Percentiles rank a stretch among this genome's conserved stretches.
These are phyloP conservation scores for Aspergillus mulundensis DNA, from an alignment of 495 filamentous ascomycete species.

Conservation along the genomic window DNA sequence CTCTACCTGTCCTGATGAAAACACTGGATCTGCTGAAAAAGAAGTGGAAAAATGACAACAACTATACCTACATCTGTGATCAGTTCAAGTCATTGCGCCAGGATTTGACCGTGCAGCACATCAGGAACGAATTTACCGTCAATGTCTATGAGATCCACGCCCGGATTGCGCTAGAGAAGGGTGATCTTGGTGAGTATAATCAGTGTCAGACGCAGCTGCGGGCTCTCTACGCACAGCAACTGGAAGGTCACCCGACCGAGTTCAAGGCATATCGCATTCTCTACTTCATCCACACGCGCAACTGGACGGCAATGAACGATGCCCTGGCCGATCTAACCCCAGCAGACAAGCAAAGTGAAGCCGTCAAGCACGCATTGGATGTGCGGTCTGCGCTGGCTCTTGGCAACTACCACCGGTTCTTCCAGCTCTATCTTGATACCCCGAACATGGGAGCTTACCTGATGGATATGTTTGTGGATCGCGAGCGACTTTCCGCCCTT, in stretches of 20 bases:
- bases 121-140: constrained; percentile 93
- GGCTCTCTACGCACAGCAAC: constrained; percentile 76
- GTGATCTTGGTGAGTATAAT: constrained; percentile 99
- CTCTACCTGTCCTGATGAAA: constrained; percentile 71
- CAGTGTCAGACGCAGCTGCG: constrained; percentile 98
- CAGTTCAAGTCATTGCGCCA: constrained; percentile 99
- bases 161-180: constrained; percentile 95
- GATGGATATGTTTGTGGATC: constrained; percentile 96
- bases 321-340: constrained; percentile 94
- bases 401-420: constrained; percentile 96
- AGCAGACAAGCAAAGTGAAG: constrained; percentile 80
- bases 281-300: constrained; percentile 99
- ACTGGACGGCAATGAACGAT: constrained; percentile 97
- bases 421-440: constrained; percentile 87
- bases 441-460: constrained; percentile 98
- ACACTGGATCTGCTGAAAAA: constrained; percentile 84
- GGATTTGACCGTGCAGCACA: constrained; percentile 95
- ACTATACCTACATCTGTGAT: constrained; percentile 96
- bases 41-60: constrained; percentile 91
- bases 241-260: constrained; percentile 87
- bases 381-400: constrained; percentile 88
- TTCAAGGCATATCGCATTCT: constrained; percentile 99
- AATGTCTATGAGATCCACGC: constrained; percentile 97
- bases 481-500: constrained; percentile 87
- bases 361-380: constrained; percentile 86